phyloP scores from a whole-genome alignment of 495 filamentous ascomycete genomes.

The Astrothelium subdiscretum region DNA sequence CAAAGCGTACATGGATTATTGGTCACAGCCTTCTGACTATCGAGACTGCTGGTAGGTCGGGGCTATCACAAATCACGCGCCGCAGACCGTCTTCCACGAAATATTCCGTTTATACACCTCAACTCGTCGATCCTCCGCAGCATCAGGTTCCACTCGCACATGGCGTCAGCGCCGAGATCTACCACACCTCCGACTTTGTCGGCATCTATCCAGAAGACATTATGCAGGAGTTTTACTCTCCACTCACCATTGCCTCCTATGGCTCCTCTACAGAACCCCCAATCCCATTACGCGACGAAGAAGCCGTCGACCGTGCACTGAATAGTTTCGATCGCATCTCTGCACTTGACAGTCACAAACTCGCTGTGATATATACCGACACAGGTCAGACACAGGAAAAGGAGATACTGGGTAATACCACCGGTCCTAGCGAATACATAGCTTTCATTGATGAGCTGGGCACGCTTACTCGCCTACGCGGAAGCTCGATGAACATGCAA shows the following conservation, averaged over 20 bases:
- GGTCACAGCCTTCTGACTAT: conserved; percentile 81
- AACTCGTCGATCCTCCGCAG: conserved; percentile 52
- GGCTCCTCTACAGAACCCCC: conserved; percentile 6
- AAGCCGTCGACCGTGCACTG: conserved; percentile 63
- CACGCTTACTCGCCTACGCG: conserved; percentile 63
- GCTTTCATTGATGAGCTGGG: conserved; percentile 73
- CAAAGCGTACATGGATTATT: conserved; percentile 71
- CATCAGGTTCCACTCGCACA: conserved; percentile 49
- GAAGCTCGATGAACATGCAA: conserved; percentile 82
- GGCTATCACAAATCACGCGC: conserved; percentile 68
- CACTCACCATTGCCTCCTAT: conserved; percentile 21
- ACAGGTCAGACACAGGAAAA: conserved; percentile 67
- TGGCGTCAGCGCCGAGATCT: conserved; percentile 35
- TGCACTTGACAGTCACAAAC: conserved; percentile 89
- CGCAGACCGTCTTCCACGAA: conserved; percentile 78
- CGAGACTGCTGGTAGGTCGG: conserved; percentile 62
- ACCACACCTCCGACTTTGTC: conserved; percentile 29
- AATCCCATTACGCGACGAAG: conserved; percentile 73
- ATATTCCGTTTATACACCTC: conserved; percentile 60
- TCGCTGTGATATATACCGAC: conserved; percentile 85
- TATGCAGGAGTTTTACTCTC: conserved; percentile 66
- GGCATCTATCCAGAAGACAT: conserved; percentile 71
- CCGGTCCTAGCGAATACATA: conserved; percentile 74
- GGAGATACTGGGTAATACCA: conserved; percentile 75
- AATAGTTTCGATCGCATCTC: conserved; percentile 73